These are phyloP conservation scores for Nevesoporus exiguus DNA, from an alignment of 768 basidiomycete genomes.

Conservation along the genomic window DNA sequence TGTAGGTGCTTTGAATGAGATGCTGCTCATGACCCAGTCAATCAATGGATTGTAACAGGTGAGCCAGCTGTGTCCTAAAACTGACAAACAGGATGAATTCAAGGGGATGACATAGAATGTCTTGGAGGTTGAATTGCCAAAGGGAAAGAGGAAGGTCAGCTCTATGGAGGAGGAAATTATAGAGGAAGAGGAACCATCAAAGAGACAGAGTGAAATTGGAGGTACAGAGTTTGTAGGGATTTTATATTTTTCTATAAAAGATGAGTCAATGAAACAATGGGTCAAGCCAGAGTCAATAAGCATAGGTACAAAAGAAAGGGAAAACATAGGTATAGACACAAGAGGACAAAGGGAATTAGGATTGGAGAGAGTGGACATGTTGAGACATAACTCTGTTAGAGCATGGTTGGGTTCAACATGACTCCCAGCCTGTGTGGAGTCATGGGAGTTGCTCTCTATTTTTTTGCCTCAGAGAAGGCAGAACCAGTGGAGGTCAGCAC, in stretches of 20 bases:
- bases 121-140: too few relatives aligned
- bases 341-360: not conserved
- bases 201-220: too few relatives aligned
- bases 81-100: too few relatives aligned
- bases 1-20: not conserved
- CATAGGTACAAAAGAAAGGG: not conserved
- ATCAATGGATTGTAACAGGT: not conserved
- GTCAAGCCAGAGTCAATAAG: not conserved
- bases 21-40: not conserved
- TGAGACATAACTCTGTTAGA: not conserved
- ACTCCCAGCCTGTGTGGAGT: too few relatives aligned
- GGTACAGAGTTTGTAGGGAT: too few relatives aligned
- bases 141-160: too few relatives aligned
- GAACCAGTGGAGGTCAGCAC: not conserved
- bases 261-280: too few relatives aligned
- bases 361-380: not conserved
- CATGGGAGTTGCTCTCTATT: not conserved
- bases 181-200: too few relatives aligned
- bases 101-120: too few relatives aligned
- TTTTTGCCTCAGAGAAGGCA: not conserved
- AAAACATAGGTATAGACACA: not conserved
- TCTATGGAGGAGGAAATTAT: too few relatives aligned
- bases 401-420: not conserved
- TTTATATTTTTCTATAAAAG: too few relatives aligned
- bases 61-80: too few relatives aligned